These are phyloP conservation scores for Kwoniella shandongensis DNA, from an alignment of 768 basidiomycete species.

Conservation along the genomic window DNA sequence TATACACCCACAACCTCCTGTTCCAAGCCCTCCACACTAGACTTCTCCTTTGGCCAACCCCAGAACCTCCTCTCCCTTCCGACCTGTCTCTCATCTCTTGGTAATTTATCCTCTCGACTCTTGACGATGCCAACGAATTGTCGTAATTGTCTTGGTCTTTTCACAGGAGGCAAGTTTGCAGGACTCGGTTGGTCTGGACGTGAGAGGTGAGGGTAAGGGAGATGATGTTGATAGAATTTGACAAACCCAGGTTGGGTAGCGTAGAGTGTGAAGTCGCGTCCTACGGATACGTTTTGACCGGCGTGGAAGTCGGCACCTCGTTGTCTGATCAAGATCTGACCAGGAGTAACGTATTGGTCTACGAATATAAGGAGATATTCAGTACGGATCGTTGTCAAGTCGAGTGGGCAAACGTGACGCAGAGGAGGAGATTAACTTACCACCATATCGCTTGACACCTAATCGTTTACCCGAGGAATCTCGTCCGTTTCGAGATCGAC, in stretches of 20 bases:
- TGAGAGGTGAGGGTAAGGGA: conserved; percentile 32
- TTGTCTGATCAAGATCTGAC: conserved; percentile 94
- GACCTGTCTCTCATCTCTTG: conserved; percentile 68
- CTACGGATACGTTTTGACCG: conserved; percentile 88
- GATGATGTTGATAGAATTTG: conserved; percentile 69
- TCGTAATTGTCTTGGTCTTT: conserved; percentile 42
- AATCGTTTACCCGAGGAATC: conserved; percentile 89
- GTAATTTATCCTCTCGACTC: conserved; percentile 77
- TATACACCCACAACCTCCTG: not conserved
- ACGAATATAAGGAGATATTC: not conserved
- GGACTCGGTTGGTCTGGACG: conserved; percentile 21
- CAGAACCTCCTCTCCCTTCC: conserved; percentile 83
- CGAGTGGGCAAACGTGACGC: too few species aligned
- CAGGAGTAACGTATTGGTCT: conserved; percentile 91
- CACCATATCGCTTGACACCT: conserved; percentile 94
- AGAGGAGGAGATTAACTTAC: conserved; percentile 55
- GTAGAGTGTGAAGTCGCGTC: conserved; percentile 91
- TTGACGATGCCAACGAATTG: conserved; percentile 72
- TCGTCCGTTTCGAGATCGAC: conserved; percentile 87
- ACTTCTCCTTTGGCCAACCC: conserved; percentile 32
- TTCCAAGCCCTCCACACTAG: not conserved
- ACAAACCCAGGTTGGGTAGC: conserved; percentile 87
- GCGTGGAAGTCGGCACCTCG: conserved; percentile 89
- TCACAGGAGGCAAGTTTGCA: conserved; percentile 55
- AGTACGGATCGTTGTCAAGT: too few species aligned